phyloP scores from a whole-genome alignment of 2,329 filamentous ascomycete genomes.

The Diaporthe citriasiana region DNA sequence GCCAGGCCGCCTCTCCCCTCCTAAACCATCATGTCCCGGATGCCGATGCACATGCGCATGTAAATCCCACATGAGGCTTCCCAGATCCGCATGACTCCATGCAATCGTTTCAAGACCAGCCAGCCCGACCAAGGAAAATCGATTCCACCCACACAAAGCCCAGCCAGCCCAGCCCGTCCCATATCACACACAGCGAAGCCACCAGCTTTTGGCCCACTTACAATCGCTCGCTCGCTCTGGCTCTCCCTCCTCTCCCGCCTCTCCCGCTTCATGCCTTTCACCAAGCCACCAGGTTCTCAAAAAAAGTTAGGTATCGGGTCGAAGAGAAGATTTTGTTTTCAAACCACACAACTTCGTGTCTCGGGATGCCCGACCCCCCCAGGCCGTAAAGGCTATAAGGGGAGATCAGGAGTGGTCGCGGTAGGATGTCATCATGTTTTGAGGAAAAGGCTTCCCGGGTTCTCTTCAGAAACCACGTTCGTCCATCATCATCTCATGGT shows the following conservation, averaged over 20 bases:
- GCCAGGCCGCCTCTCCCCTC: conserved; percentile 10
- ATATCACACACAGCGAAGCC: not conserved
- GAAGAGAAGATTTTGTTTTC: conserved; percentile 29
- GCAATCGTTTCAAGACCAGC: conserved; percentile 16
- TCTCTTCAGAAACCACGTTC: not conserved
- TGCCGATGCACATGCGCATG: conserved; percentile 7
- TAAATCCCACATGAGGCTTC: not conserved
- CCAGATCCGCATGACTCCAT: conserved; percentile 24
- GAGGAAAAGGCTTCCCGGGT: not conserved
- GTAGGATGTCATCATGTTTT: not conserved
- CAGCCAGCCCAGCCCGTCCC: not conserved
- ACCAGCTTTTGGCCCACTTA: not conserved
- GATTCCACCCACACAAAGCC: not conserved
- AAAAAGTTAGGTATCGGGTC: conserved; percentile 2
- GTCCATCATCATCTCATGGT: conserved; percentile 20
- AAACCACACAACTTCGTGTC: conserved; percentile 6
- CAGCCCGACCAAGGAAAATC: conserved; percentile 1
- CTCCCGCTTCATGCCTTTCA: conserved; percentile 18
- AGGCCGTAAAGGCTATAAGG: conserved; percentile 33
- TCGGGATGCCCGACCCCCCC: not conserved
- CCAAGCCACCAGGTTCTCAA: conserved; percentile 39
- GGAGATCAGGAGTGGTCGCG: not conserved
- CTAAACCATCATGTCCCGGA: not conserved
- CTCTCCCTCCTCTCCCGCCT: not conserved
- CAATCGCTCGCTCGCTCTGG: not conserved